These are phyloP conservation scores for Talaromyces islandicus DNA, from an alignment of 2,329 filamentous ascomycete genomes.

Conservation along the genomic window DNA sequence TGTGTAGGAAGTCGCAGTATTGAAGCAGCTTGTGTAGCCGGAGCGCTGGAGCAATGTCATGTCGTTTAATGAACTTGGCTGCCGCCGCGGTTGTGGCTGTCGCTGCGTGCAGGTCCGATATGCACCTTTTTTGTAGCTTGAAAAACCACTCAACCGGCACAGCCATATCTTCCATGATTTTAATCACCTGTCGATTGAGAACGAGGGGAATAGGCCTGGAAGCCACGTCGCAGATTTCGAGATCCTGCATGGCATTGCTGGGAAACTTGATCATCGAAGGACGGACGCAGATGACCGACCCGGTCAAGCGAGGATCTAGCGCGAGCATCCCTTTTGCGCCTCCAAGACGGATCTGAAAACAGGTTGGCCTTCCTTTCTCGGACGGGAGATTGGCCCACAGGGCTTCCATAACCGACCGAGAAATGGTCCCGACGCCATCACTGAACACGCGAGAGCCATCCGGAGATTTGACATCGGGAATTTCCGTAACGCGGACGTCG, in stretches of 20 bases:
- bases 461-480: conserved; percentile 23
- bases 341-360: conserved; percentile 67
- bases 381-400: conserved; percentile 53
- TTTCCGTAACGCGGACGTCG: conserved; percentile 13
- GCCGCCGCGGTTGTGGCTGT: conserved; percentile 57
- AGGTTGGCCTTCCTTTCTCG: conserved; percentile 49
- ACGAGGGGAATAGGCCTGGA: conserved; percentile 62
- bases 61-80: conserved; percentile 57
- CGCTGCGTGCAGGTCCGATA: conserved; percentile 54
- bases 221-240: conserved; percentile 45
- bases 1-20: conserved; percentile 46
- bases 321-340: conserved; percentile 74
- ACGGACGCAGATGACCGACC: conserved; percentile 56
- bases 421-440: conserved; percentile 73
- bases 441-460: conserved; percentile 58
- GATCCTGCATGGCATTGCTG: too few relatives aligned
- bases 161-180: conserved; percentile 74
- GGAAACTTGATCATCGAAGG: conserved; percentile 74
- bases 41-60: conserved; percentile 54
- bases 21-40: conserved; percentile 58
- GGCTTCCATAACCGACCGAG: conserved; percentile 48
- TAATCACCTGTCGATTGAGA: conserved; percentile 77
- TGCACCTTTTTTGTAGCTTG: conserved; percentile 54
- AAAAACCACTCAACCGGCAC: conserved; percentile 56
- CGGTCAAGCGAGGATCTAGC: conserved; percentile 56